phyloP scores from a whole-genome alignment of 148 eudicot species.

The Pharnaceum exiguum region DNA sequence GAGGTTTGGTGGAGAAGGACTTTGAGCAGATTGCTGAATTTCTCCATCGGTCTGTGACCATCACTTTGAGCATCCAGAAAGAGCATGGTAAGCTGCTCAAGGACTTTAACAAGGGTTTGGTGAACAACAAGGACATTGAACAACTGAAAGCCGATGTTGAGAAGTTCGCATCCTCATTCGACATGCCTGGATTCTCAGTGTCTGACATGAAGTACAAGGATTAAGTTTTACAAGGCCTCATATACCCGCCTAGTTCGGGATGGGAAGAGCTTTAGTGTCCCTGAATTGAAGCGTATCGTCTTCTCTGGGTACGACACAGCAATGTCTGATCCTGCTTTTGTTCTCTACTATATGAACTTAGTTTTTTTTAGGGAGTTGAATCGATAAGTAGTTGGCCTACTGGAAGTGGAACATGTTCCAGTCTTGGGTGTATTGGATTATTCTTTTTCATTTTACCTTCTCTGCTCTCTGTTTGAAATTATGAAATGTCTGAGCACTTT shows the following conservation, averaged over 20 bases:
- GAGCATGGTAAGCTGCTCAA: conserved; percentile 90
- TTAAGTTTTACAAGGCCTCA: conserved; percentile 18
- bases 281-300: not conserved
- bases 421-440: too few relatives aligned
- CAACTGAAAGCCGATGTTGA: conserved; percentile 91
- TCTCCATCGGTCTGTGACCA: conserved; percentile 78
- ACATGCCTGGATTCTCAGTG: conserved; percentile 91
- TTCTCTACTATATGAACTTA: too few relatives aligned
- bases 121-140: conserved; percentile 84
- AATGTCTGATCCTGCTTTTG: too few relatives aligned
- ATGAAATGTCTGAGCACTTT: too few relatives aligned
- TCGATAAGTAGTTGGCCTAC: too few relatives aligned
- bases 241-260: not conserved
- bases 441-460: too few relatives aligned
- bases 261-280: not conserved
- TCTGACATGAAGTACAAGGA: conserved; percentile 91
- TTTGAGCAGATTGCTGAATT: conserved; percentile 97
- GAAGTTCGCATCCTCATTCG: conserved; percentile 71
- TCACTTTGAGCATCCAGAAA: conserved; percentile 82
- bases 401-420: too few relatives aligned
- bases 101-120: conserved; percentile 97
- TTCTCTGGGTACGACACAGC: too few relatives aligned
- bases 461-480: too few relatives aligned
- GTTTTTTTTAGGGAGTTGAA: too few relatives aligned
- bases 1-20: conserved; percentile 94